A percentile compares a stretch with the other conserved stretches of the same genome.
Evolutionary conservation across 208 protist species (phyloP).

Genomic region (Acanthamoeba healyi): DNA sequence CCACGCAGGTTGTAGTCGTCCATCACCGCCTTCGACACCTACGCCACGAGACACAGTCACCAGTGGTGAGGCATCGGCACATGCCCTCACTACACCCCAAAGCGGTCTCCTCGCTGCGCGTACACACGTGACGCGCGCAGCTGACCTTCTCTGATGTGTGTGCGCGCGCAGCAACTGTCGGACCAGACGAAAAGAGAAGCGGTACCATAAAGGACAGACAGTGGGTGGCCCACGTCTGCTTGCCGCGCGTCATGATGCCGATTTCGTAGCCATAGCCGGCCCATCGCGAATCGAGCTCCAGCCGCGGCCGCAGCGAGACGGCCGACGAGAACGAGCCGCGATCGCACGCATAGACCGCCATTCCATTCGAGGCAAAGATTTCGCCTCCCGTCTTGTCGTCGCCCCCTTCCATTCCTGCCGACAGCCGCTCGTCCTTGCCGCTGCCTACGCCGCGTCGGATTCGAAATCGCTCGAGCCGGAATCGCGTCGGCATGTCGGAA

Average conservation of each 20-base stretch:
- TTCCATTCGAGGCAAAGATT: constrained; percentile 8
- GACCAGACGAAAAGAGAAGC: neutral
- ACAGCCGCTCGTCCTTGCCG: neutral
- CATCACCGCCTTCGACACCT: constrained; percentile 32
- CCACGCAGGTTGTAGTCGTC: constrained; percentile 51
- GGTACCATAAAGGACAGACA: constrained; percentile 30
- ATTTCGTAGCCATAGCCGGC: constrained; percentile 54
- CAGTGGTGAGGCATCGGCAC: neutral
- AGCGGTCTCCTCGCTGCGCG: no score
- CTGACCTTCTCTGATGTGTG: neutral
- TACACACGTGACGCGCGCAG: no score
- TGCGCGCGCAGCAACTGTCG: no score
- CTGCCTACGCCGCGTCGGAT: neutral
- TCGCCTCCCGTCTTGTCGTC: constrained; percentile 1
- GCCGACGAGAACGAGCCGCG: neutral
- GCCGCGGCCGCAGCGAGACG: neutral
- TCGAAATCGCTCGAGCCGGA: constrained; percentile 24
- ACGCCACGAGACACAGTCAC: neutral
- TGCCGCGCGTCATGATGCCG: constrained; percentile 32
- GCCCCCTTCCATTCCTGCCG: neutral
- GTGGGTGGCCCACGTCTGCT: constrained; percentile 12
- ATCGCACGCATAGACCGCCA: neutral
- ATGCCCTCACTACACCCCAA: no score
- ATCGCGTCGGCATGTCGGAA: constrained; percentile 44
- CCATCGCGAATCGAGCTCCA: constrained; percentile 42